phyloP scores from a whole-genome alignment of 2,329 filamentous ascomycete species.

The Nemania diffusa region DNA sequence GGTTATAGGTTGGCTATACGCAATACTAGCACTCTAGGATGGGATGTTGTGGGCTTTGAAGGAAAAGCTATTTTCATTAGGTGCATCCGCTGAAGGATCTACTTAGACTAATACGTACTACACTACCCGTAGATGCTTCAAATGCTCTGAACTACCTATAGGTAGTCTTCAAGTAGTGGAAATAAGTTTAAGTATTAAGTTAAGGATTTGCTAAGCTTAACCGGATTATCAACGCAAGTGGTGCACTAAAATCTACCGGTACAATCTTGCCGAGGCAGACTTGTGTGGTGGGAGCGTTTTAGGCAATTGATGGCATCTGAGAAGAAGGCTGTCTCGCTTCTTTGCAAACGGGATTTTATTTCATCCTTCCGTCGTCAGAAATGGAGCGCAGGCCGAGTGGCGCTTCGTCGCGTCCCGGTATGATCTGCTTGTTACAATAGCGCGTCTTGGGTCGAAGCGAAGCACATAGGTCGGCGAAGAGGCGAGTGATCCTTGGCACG shows the following conservation, averaged over 20 bases:
- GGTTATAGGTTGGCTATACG: too few relatives aligned
- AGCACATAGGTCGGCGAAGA: slow-evolving; percentile 17
- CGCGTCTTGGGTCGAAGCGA: slow-evolving; percentile 23
- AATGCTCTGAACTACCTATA: too few relatives aligned
- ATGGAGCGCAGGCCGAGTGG: slow-evolving; percentile 14
- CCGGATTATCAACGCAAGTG: slow-evolving; percentile 10
- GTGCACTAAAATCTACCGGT: slow-evolving; percentile 14
- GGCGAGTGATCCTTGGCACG: slow-evolving; percentile 28
- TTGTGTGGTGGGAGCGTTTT: slow-evolving; percentile 7
- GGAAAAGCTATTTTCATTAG: slow-evolving; percentile 10
- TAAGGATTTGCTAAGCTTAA: slow-evolving; percentile 23
- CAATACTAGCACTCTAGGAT: too few relatives aligned
- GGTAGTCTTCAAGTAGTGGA: too few relatives aligned
- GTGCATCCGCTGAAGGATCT: not conserved
- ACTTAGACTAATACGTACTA: not conserved
- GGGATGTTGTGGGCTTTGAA: not conserved
- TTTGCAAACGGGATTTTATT: slow-evolving; percentile 1
- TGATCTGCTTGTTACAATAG: slow-evolving; percentile 23
- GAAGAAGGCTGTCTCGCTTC: slow-evolving; percentile 26
- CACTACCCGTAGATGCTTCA: not conserved
- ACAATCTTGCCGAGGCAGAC: slow-evolving; percentile 10
- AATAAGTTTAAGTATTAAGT: too few relatives aligned
- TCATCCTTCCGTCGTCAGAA: slow-evolving; percentile 3
- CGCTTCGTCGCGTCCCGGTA: slow-evolving; percentile 27
- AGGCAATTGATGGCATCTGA: slow-evolving; percentile 13